These are phyloP conservation scores for Hamigera avellanea DNA, from an alignment of 495 filamentous ascomycete genomes.

Conservation along the genomic window DNA sequence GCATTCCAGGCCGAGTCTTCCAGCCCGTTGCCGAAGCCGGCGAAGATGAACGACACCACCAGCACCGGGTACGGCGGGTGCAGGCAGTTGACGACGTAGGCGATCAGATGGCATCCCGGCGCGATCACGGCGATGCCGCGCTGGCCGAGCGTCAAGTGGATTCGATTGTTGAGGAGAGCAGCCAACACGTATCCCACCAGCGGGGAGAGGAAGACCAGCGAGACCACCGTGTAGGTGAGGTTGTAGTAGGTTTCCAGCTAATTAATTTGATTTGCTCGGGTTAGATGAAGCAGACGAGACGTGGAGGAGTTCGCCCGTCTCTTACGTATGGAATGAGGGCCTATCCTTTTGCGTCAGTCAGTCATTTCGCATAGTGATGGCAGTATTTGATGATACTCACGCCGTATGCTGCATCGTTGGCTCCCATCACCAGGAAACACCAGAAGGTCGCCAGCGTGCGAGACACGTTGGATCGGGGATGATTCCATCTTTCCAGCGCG, in stretches of 20 bases:
- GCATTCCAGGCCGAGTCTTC: conserved; percentile 55
- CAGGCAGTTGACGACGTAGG: conserved; percentile 46
- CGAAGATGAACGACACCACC: conserved; percentile 44
- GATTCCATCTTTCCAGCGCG: conserved; percentile 52
- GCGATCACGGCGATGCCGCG: conserved; percentile 60
- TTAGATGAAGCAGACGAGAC: conserved; percentile 1
- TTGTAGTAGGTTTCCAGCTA: conserved; percentile 50
- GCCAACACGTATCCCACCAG: conserved; percentile 46
- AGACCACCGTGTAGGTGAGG: conserved; percentile 46
- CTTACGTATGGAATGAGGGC: conserved; percentile 50
- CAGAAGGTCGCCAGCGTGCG: conserved; percentile 57
- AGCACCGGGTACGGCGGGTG: conserved; percentile 52
- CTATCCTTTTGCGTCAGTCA: conserved; percentile 21
- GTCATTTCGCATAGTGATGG: not conserved
- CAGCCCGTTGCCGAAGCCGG: conserved; percentile 54
- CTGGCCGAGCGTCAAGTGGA: conserved; percentile 54
- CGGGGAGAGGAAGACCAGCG: conserved; percentile 51
- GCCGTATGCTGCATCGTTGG: conserved; percentile 73
- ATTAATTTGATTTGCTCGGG: conserved; percentile 3
- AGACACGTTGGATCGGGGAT: conserved; percentile 50
- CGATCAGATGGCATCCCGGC: conserved; percentile 51
- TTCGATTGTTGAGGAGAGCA: conserved; percentile 44
- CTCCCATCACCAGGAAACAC: conserved; percentile 67
- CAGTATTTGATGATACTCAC: conserved; percentile 36
- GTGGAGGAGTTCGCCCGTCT: no score